phyloP scores from a whole-genome alignment of 768 basidiomycete species.

The Lentinula raphanica region DNA sequence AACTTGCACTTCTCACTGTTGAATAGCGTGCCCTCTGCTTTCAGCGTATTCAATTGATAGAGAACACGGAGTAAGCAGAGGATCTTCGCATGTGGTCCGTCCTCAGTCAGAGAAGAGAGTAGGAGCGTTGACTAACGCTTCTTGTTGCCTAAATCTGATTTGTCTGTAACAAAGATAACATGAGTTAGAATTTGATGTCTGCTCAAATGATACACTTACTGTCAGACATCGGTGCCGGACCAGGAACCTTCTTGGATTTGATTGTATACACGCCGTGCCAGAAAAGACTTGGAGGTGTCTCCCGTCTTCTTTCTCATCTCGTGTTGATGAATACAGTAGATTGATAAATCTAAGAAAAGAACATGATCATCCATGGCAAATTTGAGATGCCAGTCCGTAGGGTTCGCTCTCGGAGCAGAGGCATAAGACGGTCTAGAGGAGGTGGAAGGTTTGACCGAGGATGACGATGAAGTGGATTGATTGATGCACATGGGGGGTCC shows the following conservation, averaged over 20 bases:
- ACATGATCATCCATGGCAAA: constrained; percentile 89
- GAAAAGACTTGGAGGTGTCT: constrained; percentile 59
- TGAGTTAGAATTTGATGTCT: background rate
- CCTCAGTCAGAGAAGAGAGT: constrained; percentile 77
- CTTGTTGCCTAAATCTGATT: constrained; percentile 38
- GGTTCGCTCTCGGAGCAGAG: constrained; percentile 87
- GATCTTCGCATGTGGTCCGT: constrained; percentile 85
- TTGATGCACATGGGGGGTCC: constrained; percentile 36
- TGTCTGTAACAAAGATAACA: constrained; percentile 38
- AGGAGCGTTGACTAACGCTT: constrained; percentile 62
- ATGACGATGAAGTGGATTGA: constrained; percentile 28
- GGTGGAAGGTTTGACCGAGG: constrained; percentile 21
- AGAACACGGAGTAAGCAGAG: constrained; percentile 84
- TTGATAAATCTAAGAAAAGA: constrained; percentile 81
- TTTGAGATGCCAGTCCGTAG: constrained; percentile 94
- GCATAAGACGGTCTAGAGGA: constrained; percentile 74
- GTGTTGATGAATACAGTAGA: constrained; percentile 94
- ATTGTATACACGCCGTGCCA: constrained; percentile 91
- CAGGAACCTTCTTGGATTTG: constrained; percentile 88
- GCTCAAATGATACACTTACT: constrained; percentile 32
- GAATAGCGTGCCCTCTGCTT: constrained; percentile 54
- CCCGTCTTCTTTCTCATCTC: constrained; percentile 74
- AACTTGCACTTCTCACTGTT: constrained; percentile 52
- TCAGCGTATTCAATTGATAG: constrained; percentile 74
- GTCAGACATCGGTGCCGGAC: constrained; percentile 65